These are phyloP conservation scores for Boletus pseudopeckii DNA, from an alignment of 768 basidiomycete species.

Conservation along the genomic window DNA sequence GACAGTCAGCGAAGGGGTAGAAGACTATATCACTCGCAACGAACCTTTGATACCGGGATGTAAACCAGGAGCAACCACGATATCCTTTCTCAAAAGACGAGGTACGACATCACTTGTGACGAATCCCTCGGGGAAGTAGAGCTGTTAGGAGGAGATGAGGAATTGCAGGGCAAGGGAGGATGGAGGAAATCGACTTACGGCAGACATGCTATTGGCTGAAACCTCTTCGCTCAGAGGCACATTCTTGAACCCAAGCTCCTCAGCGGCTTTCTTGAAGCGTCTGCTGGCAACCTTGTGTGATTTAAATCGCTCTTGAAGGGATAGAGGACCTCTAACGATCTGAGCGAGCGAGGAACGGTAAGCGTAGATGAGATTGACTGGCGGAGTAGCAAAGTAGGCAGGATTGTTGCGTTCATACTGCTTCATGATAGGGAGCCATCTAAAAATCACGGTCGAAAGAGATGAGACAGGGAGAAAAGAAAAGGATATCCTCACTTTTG, in stretches of 20 bases:
- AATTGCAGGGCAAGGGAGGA: no score
- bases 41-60: conserved; percentile 80
- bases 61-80: conserved; percentile 87
- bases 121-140: conserved; percentile 85
- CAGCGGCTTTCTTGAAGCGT: conserved; percentile 65
- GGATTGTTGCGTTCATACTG: conserved; percentile 80
- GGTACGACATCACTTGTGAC: conserved; percentile 73
- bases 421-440: conserved; percentile 93
- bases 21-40: conserved; percentile 12
- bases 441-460: conserved; percentile 23
- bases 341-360: conserved; percentile 75
- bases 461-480: neutral
- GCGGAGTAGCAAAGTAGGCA: conserved; percentile 93
- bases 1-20: conserved; percentile 6
- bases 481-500: conserved; percentile 49
- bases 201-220: conserved; percentile 94
- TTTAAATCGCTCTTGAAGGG: conserved; percentile 75
- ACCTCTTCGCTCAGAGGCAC: conserved; percentile 59
- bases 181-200: conserved; percentile 42
- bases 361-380: conserved; percentile 91
- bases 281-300: conserved; percentile 67
- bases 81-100: conserved; percentile 61
- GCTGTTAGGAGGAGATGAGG: conserved; percentile 31
- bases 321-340: conserved; percentile 60
- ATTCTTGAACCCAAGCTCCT: conserved; percentile 67